Conservation (phyloP, 2,329 filamentous ascomycete genomes). For the Penicillium sp. region DNA sequence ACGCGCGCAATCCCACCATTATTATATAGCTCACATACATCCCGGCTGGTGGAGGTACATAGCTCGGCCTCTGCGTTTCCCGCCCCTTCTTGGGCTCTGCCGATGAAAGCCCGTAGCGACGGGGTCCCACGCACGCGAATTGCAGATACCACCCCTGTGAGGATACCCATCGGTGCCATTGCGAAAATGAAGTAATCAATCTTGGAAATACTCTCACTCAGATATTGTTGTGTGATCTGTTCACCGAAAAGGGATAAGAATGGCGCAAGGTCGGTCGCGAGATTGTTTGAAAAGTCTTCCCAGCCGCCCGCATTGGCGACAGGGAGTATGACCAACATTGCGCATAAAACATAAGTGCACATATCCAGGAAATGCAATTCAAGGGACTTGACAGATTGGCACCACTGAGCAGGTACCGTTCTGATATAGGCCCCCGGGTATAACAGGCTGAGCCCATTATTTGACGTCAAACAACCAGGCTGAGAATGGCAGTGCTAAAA, state of each 20-base stretch:
- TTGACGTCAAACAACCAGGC: too few relatives aligned
- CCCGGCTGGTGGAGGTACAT: conserved; percentile 41
- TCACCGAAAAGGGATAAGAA: conserved; percentile 38
- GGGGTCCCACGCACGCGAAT: conserved; percentile 38
- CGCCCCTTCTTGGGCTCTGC: conserved; percentile 36
- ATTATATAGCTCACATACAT: conserved; percentile 43
- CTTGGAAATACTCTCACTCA: conserved; percentile 36
- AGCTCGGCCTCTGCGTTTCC: conserved; percentile 36
- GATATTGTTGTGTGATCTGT: conserved; percentile 42
- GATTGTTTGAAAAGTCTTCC: conserved; percentile 18
- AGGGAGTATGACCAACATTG: neutral
- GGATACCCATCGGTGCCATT: conserved; percentile 40
- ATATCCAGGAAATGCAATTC: too few relatives aligned
- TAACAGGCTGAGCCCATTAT: too few relatives aligned
- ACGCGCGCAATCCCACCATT: conserved; percentile 27
- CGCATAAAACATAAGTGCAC: neutral
- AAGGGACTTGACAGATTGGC: too few relatives aligned
- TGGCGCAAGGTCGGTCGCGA: conserved; percentile 15
- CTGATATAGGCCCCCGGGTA: too few relatives aligned
- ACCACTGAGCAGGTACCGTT: too few relatives aligned
- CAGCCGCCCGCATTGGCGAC: conserved; percentile 1
- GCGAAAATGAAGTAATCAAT: conserved; percentile 42
- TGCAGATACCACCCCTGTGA: conserved; percentile 38
- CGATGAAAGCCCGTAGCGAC: conserved; percentile 40
- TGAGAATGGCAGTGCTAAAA: too few relatives aligned